Evolutionary conservation across 805 yeast species (phyloP).

Genomic region (Barnettozyma botsteinii): DNA sequence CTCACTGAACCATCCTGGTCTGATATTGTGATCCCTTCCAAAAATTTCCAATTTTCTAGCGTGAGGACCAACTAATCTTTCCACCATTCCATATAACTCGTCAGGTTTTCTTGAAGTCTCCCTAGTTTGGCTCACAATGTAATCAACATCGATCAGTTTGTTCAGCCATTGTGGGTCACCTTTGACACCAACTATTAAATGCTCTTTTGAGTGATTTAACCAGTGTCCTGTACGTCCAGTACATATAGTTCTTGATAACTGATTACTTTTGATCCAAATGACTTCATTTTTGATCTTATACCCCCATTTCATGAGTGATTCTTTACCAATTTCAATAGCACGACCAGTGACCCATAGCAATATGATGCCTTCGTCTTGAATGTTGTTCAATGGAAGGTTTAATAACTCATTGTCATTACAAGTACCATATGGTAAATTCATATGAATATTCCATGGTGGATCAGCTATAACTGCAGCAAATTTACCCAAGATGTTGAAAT

Average conservation of each 20-base stretch:
- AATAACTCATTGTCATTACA: conserved; percentile 72
- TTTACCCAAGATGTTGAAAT: conserved; percentile 67
- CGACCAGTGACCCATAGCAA: conserved; percentile 95
- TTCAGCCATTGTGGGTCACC: conserved; percentile 75
- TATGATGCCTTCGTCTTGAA: conserved; percentile 81
- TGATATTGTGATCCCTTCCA: conserved; percentile 78
- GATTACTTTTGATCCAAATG: conserved; percentile 89
- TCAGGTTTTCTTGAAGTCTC: conserved; percentile 92
- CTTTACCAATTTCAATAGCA: conserved; percentile 82
- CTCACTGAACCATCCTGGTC: conserved; percentile 83
- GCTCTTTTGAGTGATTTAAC: conserved; percentile 94
- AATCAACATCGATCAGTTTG: conserved; percentile 61
- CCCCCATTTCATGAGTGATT: conserved; percentile 77
- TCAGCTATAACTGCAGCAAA: conserved; percentile 84
- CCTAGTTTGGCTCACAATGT: conserved; percentile 75
- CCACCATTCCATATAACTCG: conserved; percentile 80
- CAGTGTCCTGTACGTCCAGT: conserved; percentile 97
- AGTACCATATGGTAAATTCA: conserved; percentile 74
- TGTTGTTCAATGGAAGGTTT: conserved; percentile 53
- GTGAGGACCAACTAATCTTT: conserved; percentile 71
- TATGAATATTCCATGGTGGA: conserved; percentile 90
- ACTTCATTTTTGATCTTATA: conserved; percentile 72
- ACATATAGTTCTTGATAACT: conserved; percentile 79
- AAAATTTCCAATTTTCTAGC: conserved; percentile 82
- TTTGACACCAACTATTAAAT: conserved; percentile 76